phyloP scores from a whole-genome alignment of 129 eudicot genomes.

The Centaurea solstitialis region DNA sequence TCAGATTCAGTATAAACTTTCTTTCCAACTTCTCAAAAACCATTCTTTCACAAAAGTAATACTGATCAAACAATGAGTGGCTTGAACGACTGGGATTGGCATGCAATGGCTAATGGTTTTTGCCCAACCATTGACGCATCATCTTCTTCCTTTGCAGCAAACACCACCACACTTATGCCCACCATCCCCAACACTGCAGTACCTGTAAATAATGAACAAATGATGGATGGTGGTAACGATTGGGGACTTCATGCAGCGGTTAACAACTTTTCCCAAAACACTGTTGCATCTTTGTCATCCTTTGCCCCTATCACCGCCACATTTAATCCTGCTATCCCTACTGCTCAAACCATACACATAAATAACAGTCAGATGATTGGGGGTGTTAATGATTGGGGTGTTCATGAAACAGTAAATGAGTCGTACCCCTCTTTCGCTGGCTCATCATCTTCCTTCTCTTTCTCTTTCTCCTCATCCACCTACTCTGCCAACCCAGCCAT shows the following conservation, averaged over 20 bases:
- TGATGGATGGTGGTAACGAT: not conserved
- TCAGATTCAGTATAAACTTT: not conserved
- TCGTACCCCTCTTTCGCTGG: slow-evolving; percentile 32
- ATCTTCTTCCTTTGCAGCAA: not conserved
- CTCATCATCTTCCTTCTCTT: slow-evolving; percentile 15
- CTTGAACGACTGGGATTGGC: not conserved
- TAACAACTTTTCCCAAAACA: not conserved
- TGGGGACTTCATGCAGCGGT: not conserved
- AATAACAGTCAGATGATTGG: not conserved
- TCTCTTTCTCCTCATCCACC: slow-evolving; percentile 18
- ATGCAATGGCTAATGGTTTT: slow-evolving; percentile 9
- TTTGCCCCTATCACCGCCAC: not conserved
- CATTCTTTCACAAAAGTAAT: not conserved
- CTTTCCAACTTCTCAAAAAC: not conserved
- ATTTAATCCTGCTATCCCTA: not conserved
- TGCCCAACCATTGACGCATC: not conserved
- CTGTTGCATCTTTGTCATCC: not conserved
- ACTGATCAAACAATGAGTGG: not conserved
- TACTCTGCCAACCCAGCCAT: not conserved
- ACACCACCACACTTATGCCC: slow-evolving; percentile 2
- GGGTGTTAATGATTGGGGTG: slow-evolving; percentile 43
- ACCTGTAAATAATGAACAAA: not conserved
- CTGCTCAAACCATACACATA: not conserved
- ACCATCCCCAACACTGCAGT: not conserved
- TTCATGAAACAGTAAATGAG: slow-evolving; percentile 66